Evolutionary conservation across 805 yeast genomes (phyloP).

Genomic region (Aciculoconidium aculeatum): DNA sequence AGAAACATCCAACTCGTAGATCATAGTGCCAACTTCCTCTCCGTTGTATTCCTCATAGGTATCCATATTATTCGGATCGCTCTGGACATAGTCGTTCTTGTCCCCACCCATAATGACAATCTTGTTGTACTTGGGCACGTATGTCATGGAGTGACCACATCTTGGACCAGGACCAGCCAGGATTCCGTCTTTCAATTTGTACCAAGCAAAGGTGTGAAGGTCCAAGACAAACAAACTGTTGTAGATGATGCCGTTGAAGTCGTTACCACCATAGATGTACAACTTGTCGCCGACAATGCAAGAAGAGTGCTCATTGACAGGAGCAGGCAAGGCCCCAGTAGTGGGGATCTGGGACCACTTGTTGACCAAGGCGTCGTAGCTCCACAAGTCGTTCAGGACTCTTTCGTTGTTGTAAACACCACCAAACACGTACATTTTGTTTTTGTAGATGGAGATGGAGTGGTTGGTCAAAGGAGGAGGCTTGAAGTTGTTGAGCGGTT

Average conservation of each 20-base stretch:
- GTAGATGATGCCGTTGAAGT: slow-evolving; percentile 61
- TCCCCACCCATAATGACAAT: slow-evolving; percentile 91
- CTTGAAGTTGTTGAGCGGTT: slow-evolving; percentile 39
- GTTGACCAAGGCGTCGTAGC: slow-evolving; percentile 63
- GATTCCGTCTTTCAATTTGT: slow-evolving; percentile 41
- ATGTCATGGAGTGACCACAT: slow-evolving; percentile 87
- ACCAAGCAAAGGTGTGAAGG: slow-evolving; percentile 68
- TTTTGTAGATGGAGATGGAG: slow-evolving; percentile 75
- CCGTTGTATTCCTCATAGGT: slow-evolving; percentile 49
- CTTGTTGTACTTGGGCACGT: slow-evolving; percentile 58
- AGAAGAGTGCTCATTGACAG: slow-evolving; percentile 89
- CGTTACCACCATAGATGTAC: slow-evolving; percentile 88
- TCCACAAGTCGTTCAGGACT: slow-evolving; percentile 71
- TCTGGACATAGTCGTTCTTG: slow-evolving; percentile 57
- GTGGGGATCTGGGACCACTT: slow-evolving; percentile 70
- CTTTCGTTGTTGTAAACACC: slow-evolving; percentile 70
- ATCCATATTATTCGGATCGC: slow-evolving; percentile 43
- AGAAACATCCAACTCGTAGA: slow-evolving; percentile 57
- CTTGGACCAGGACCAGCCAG: slow-evolving; percentile 69
- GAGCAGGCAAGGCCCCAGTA: slow-evolving; percentile 71
- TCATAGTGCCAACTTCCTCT: slow-evolving; percentile 46
- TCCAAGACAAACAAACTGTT: slow-evolving; percentile 70
- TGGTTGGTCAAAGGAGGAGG: slow-evolving; percentile 92
- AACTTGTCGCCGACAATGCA: slow-evolving; percentile 70
- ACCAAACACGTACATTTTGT: slow-evolving; percentile 82